Conservation (phyloP, 139 green algal species). For the Nannochloris sp. region DNA sequence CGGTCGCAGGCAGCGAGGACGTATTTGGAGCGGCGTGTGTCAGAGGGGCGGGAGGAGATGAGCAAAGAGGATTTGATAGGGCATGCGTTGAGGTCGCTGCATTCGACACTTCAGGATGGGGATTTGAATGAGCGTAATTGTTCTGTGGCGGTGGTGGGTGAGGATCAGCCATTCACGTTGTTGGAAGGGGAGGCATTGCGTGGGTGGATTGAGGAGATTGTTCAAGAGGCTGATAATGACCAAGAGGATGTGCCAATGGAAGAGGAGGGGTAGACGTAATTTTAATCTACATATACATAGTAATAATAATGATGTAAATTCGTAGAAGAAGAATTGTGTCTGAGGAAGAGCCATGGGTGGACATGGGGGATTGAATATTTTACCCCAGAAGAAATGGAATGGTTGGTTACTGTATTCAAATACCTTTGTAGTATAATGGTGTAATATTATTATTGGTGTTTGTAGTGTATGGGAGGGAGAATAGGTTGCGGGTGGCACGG, state of each 20-base stretch:
- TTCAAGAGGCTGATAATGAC: slow-evolving; percentile 17
- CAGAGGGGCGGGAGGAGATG: slow-evolving; percentile 62
- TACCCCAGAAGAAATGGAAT: slow-evolving; percentile 93
- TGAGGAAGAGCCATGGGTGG: slow-evolving; percentile 63
- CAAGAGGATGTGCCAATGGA: slow-evolving; percentile 26
- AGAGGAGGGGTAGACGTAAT: neutral
- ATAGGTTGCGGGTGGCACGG: slow-evolving; percentile 58
- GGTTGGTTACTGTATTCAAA: neutral
- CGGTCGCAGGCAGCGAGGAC: slow-evolving; percentile 93
- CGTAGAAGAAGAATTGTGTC: too few species aligned
- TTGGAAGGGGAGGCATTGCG: slow-evolving; percentile 65
- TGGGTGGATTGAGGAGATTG: slow-evolving; percentile 40
- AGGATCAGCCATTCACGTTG: slow-evolving; percentile 65
- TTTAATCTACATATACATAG: too few species aligned
- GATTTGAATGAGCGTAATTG: slow-evolving; percentile 79
- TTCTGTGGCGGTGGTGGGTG: slow-evolving; percentile 71
- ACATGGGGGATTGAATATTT: slow-evolving; percentile 92
- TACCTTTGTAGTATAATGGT: too few species aligned
- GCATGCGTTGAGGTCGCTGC: slow-evolving; percentile 64
- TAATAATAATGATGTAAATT: too few species aligned
- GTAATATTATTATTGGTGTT: neutral
- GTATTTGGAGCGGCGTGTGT: slow-evolving; percentile 87
- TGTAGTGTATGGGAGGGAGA: slow-evolving; percentile 76
- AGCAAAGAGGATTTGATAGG: slow-evolving; percentile 75
- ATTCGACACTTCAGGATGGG: slow-evolving; percentile 48